Evolutionary conservation across 345 rosid species (phyloP), one percentile per base, ranked within the genome.

Genomic region (Geranium brycei): DNA sequence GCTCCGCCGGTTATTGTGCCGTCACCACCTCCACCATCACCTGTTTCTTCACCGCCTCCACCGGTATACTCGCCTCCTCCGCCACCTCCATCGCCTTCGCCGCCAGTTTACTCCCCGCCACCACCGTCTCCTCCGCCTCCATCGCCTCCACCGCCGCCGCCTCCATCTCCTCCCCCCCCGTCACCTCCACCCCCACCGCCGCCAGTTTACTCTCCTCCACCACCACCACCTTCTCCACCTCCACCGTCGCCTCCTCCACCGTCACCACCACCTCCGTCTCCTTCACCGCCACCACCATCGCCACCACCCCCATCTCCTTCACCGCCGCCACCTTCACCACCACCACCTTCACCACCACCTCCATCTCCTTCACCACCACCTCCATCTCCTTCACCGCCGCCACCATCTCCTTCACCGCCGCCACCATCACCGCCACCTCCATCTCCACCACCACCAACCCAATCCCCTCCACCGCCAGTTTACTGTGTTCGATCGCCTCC

Each of bases 151-250:
- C 78, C 82, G 0, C 81, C 85, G 0, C 75, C 77, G 2, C 68
- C 72, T 61, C 71, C 71, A 0, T 72, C 75, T 0, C 64, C 66
- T 3, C 41, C 75, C 0, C 71, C 77, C 0, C 68, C 81, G 0
- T 76, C 84, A 0, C 79, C 85, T 0, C 73, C 80, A 0, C 75
- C 81, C 10, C 69, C 78, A 0, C 75, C 88, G 10, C 82, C 91
- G 0, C 87, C 85, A n/a, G 76, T 75, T 0, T 71, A 70, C 62
- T 77, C 84, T 0, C 73, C 85, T 0, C 83, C 84, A 0, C 83
- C 84, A 0, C 82, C 87, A 0, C 77, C 81, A 0, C 70, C 81
- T 1, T 58, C 85, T 4, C 75, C 78, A 0, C 69, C 81, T 12
- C 57, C 57, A 53, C 17, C 17, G 13, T 53, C 17, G 7, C 62